These are phyloP conservation scores for Zopfia rhizophila DNA, from an alignment of 2,329 filamentous ascomycete genomes.

Conservation along the genomic window DNA sequence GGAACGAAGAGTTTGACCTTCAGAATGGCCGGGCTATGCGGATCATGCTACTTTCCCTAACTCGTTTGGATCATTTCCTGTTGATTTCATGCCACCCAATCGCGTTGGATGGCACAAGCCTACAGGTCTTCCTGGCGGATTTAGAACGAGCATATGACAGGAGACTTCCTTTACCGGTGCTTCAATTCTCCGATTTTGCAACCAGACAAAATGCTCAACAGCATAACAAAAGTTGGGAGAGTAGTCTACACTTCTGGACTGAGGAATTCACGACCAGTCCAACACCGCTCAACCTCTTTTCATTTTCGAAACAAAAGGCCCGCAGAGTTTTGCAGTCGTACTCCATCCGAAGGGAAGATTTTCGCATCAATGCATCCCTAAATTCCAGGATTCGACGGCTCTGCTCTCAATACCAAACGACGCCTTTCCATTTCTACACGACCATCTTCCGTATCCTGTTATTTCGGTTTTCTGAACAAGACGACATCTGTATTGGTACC, in stretches of 20 bases:
- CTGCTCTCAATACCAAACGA: no score
- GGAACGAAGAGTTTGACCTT: conserved; percentile 23
- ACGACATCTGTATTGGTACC: conserved; percentile 56
- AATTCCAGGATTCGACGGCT: no score
- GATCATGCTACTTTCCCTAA: conserved; percentile 27
- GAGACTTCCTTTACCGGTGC: background rate
- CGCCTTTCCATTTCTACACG: conserved; percentile 50
- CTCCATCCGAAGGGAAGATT: no score
- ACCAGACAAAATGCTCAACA: background rate
- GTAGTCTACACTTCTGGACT: conserved; percentile 18
- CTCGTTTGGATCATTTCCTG: conserved; percentile 15
- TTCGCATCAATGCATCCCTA: no score
- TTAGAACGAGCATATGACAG: conserved; percentile 27
- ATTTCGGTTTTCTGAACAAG: conserved; percentile 27
- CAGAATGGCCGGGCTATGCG: conserved; percentile 32
- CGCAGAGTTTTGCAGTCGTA: no score
- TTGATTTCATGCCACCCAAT: conserved; percentile 49
- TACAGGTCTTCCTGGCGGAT: conserved; percentile 34
- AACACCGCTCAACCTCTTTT: conserved; percentile 31
- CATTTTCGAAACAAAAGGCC: no score
- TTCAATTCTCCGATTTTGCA: conserved; percentile 11
- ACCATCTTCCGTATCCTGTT: conserved; percentile 46
- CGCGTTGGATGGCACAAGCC: conserved; percentile 43
- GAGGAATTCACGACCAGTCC: conserved; percentile 3
- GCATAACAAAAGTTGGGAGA: no score